A percentile compares a stretch with the other conserved stretches of the same genome.
phyloP scores from a whole-genome alignment of 2,329 filamentous ascomycete genomes.

The Xylaria sp. region DNA sequence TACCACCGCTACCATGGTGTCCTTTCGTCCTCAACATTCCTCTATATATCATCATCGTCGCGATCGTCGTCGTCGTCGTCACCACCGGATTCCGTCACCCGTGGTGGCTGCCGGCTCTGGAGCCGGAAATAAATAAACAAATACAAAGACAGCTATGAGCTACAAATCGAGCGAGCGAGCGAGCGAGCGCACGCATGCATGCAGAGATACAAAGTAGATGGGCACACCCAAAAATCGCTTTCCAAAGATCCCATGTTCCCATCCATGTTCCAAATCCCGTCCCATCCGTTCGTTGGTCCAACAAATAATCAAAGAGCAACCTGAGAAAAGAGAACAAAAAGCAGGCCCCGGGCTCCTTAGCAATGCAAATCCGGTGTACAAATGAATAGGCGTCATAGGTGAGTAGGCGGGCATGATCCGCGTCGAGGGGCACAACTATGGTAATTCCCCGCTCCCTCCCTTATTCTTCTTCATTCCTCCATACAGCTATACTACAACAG shows the following conservation, averaged over 20 bases:
- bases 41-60: not conserved
- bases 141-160: not conserved
- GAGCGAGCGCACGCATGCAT: not conserved
- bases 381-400: not conserved
- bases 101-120: not conserved
- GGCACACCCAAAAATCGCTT: not conserved
- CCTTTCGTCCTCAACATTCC: too few relatives aligned
- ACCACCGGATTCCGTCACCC: not conserved
- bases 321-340: not conserved
- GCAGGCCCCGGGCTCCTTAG: not conserved
- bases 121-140: not conserved
- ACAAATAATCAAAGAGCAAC: not conserved
- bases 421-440: not conserved
- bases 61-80: not conserved
- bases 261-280: not conserved
- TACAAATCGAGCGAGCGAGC: not conserved
- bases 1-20: too few relatives aligned
- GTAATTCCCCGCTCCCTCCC: not conserved
- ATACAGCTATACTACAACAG: slow-evolving; percentile 20
- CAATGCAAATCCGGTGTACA: not conserved
- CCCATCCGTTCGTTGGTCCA: not conserved
- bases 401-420: not conserved
- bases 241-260: not conserved
- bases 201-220: not conserved
- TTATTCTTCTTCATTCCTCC: not conserved